Percentiles rank a stretch among this genome's conserved stretches.
These are phyloP conservation scores for Polytrichum formosum DNA, from an alignment of 225 moss, liverwort and hornwort genomes.

Conservation along the genomic window DNA sequence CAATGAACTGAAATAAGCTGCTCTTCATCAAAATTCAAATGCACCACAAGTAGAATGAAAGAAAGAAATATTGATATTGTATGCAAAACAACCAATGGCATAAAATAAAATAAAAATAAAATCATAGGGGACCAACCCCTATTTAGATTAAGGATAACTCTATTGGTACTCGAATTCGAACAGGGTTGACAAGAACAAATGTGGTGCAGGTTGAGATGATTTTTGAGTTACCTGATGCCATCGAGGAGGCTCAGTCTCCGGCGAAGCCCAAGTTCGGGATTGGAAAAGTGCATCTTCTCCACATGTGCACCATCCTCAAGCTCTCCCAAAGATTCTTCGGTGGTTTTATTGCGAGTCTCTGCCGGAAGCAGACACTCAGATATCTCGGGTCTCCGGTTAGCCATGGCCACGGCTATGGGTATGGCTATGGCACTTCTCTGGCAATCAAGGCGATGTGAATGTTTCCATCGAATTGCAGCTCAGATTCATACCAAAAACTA, in stretches of 20 bases:
- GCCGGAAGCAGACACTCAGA: slow-evolving; percentile 23
- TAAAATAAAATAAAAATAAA: neutral
- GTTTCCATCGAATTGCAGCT: too few species aligned
- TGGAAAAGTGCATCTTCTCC: slow-evolving; percentile 11
- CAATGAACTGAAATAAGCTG: too few species aligned
- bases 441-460: too few species aligned
- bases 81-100: too few species aligned
- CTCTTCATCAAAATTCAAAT: neutral
- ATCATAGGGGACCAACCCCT: too few species aligned
- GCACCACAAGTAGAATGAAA: neutral
- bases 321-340: slow-evolving; percentile 3
- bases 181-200: neutral
- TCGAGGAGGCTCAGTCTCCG: slow-evolving; percentile 52
- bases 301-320: slow-evolving; percentile 12
- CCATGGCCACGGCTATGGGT: slow-evolving; percentile 20
- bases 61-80: too few species aligned
- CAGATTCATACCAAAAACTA: too few species aligned
- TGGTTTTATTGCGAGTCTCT: slow-evolving; percentile 9
- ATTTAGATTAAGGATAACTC: neutral
- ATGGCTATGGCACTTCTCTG: slow-evolving; percentile 7
- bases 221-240: slow-evolving; percentile 38
- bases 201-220: slow-evolving; percentile 3
- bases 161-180: neutral
- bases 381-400: slow-evolving; percentile 14
- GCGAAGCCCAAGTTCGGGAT: slow-evolving; percentile 30